Evolutionary conservation across 768 basidiomycete species (phyloP).

Genomic region (Mycena chlorophos): DNA sequence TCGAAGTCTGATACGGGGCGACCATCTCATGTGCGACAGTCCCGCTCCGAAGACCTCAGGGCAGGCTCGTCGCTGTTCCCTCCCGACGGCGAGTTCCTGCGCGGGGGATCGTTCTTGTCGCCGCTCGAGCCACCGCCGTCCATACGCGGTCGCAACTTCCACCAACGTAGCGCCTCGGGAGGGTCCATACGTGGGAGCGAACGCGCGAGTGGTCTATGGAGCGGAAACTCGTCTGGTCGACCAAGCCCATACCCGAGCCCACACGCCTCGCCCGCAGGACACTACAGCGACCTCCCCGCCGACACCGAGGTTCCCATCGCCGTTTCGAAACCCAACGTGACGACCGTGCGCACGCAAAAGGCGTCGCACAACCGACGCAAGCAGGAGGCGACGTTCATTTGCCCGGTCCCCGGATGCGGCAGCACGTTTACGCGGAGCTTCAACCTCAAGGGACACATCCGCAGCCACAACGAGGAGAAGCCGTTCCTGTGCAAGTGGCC

Average conservation of each 20-base stretch:
- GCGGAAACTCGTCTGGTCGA: slow-evolving; percentile 39
- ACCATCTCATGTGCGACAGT: slow-evolving; percentile 28
- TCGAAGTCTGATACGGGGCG: slow-evolving; percentile 29
- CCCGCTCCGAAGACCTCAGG: slow-evolving; percentile 38
- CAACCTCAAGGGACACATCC: slow-evolving; percentile 93
- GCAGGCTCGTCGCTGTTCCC: slow-evolving; percentile 12
- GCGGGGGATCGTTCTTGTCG: slow-evolving; percentile 11
- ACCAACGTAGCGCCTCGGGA: slow-evolving; percentile 16
- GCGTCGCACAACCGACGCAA: slow-evolving; percentile 85
- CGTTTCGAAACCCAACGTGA: slow-evolving; percentile 79
- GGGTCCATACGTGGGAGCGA: slow-evolving; percentile 9
- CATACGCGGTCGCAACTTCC: slow-evolving; percentile 8
- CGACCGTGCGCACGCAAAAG: slow-evolving; percentile 85
- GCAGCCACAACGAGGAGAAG: slow-evolving; percentile 92
- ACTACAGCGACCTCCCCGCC: slow-evolving; percentile 51
- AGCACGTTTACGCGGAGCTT: slow-evolving; percentile 92
- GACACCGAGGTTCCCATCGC: slow-evolving; percentile 18
- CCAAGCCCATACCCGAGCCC: slow-evolving; percentile 70
- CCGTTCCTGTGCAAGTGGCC: slow-evolving; percentile 96
- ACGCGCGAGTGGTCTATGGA: slow-evolving; percentile 26
- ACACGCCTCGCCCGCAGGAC: slow-evolving; percentile 59
- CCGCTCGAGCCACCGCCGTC: slow-evolving; percentile 18
- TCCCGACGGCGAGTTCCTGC: slow-evolving; percentile 25
- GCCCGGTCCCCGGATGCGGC: slow-evolving; percentile 56
- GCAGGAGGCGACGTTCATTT: slow-evolving; percentile 83